Conservation (phyloP, 2,329 filamentous ascomycete genomes). For the Biscogniauxia marginata region DNA sequence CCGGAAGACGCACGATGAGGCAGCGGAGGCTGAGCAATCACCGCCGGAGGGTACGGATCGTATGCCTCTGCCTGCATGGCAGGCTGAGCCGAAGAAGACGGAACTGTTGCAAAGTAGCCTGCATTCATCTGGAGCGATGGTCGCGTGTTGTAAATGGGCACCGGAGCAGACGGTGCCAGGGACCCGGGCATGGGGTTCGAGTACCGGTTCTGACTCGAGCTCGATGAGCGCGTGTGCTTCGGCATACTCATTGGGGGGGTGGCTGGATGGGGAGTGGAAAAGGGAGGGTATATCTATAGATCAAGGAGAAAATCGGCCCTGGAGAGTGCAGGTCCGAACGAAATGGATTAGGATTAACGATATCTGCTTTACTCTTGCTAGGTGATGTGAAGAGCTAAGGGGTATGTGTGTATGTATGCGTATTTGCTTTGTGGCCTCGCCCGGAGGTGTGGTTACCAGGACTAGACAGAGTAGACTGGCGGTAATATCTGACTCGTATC, state of each 20-base stretch:
- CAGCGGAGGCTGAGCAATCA: slow-evolving; percentile 35
- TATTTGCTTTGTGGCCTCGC: slow-evolving; percentile 17
- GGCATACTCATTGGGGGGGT: slow-evolving; percentile 40
- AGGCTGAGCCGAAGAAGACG: slow-evolving; percentile 33
- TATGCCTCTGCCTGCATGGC: slow-evolving; percentile 40
- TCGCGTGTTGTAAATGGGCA: slow-evolving; percentile 42
- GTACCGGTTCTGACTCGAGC: slow-evolving; percentile 36
- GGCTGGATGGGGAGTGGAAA: slow-evolving; percentile 11
- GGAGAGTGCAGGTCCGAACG: slow-evolving; percentile 1
- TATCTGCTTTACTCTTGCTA: slow-evolving; percentile 16
- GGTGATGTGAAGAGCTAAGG: slow-evolving; percentile 9
- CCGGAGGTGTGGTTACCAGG: slow-evolving; percentile 16
- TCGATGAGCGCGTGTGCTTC: slow-evolving; percentile 43
- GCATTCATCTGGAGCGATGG: slow-evolving; percentile 37
- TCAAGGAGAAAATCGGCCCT: slow-evolving; percentile 15
- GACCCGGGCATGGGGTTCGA: slow-evolving; percentile 38
- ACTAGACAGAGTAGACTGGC: slow-evolving; percentile 11
- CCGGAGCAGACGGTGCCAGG: slow-evolving; percentile 39
- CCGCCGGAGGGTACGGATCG: slow-evolving; percentile 39
- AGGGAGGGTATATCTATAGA: slow-evolving; percentile 17
- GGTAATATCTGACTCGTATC: slow-evolving; percentile 37
- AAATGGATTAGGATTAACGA: slow-evolving; percentile 30
- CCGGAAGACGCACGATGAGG: slow-evolving; percentile 58
- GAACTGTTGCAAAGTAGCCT: slow-evolving; percentile 40
- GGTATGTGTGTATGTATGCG: background rate